Conservation (phyloP, 352 stramenopile species). For the Pythium pyrilobum region DNA sequence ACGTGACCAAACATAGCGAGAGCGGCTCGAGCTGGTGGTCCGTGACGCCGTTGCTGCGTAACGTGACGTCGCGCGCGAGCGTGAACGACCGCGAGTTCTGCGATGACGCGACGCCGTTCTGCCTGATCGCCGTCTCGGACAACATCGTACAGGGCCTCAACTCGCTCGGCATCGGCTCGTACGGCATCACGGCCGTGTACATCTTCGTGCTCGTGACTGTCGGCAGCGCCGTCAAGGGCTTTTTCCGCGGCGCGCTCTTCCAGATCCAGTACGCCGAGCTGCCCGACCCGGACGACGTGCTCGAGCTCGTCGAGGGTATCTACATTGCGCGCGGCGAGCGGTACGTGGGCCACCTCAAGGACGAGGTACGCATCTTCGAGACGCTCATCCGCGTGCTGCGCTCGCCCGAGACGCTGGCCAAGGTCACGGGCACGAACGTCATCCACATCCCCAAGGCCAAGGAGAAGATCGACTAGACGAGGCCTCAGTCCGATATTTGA, state of each 20-base stretch:
- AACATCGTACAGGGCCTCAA: slow-evolving; percentile 81
- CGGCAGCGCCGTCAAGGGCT: slow-evolving; percentile 74
- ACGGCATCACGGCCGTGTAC: slow-evolving; percentile 82
- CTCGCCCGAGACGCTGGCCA: slow-evolving; percentile 78
- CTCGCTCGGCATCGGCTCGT: slow-evolving; percentile 75
- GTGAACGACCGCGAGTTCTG: slow-evolving; percentile 40
- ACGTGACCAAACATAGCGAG: slow-evolving; percentile 54
- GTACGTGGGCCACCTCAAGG: slow-evolving; percentile 84
- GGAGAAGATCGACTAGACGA: slow-evolving; percentile 69
- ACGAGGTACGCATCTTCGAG: slow-evolving; percentile 87
- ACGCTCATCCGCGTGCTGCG: slow-evolving; percentile 79
- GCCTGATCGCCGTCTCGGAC: slow-evolving; percentile 79
- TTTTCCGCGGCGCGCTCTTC: slow-evolving; percentile 76
- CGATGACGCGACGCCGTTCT: slow-evolving; percentile 48
- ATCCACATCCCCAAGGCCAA: slow-evolving; percentile 85
- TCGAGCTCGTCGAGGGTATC: slow-evolving; percentile 85
- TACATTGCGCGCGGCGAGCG: slow-evolving; percentile 81
- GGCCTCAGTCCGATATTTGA: too few relatives aligned
- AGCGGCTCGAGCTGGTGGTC: slow-evolving; percentile 64
- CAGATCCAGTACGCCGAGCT: slow-evolving; percentile 82
- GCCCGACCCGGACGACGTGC: slow-evolving; percentile 72
- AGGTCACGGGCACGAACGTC: slow-evolving; percentile 80
- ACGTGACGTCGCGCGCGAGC: not conserved
- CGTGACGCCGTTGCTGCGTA: slow-evolving; percentile 34
- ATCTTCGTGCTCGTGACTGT: slow-evolving; percentile 87